These are phyloP conservation scores for Coemansia sp. DNA, from an alignment of 192 early-diverging fungal genomes.

Conservation along the genomic window DNA sequence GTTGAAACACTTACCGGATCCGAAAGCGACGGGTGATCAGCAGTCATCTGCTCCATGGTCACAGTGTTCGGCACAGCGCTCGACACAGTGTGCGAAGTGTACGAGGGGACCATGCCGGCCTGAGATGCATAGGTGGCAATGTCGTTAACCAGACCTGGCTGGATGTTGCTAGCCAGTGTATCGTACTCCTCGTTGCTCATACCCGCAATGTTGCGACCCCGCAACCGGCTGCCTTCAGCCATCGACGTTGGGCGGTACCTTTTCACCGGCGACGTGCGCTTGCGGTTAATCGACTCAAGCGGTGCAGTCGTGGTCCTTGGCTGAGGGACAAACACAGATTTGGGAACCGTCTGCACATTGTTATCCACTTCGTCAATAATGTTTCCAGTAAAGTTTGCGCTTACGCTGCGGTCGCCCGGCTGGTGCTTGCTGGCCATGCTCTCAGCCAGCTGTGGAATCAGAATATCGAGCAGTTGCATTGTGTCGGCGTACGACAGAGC, in stretches of 20 bases:
- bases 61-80: background rate
- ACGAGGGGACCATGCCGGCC: slow-evolving; percentile 15
- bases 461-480: slow-evolving; percentile 8
- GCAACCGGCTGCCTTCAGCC: slow-evolving; percentile 31
- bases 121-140: slow-evolving; percentile 23
- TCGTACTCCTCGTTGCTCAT: slow-evolving; percentile 41
- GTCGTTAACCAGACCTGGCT: slow-evolving; percentile 18
- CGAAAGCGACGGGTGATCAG: slow-evolving; percentile 14
- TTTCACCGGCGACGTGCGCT: slow-evolving; percentile 10
- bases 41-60: slow-evolving; percentile 4
- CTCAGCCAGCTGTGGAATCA: slow-evolving; percentile 6
- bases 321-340: background rate
- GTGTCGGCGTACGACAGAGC: background rate
- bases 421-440: background rate
- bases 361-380: slow-evolving; percentile 15
- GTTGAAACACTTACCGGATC: slow-evolving; percentile 27
- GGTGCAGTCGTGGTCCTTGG: background rate
- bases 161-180: slow-evolving; percentile 20
- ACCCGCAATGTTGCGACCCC: slow-evolving; percentile 18
- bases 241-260: slow-evolving; percentile 13
- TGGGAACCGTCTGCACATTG: background rate
- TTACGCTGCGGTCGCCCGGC: background rate
- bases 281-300: slow-evolving; percentile 20
- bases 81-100: background rate
- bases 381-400: slow-evolving; percentile 8